These are phyloP conservation scores for Cucumis hystrix DNA, from an alignment of 306 rosid genomes.

Conservation along the genomic window DNA sequence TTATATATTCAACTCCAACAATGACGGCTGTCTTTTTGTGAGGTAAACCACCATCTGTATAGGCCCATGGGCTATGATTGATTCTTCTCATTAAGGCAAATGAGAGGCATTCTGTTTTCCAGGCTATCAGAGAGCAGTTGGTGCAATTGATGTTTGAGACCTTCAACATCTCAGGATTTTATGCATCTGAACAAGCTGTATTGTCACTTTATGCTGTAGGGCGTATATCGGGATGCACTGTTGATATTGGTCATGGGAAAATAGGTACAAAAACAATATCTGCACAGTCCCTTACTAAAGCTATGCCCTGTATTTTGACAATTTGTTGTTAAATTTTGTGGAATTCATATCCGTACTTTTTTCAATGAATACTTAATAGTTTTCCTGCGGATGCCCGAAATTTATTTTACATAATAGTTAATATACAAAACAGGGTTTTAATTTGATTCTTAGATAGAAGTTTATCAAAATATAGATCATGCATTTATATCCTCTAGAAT, in stretches of 20 bases:
- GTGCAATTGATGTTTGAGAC: constrained; percentile 98
- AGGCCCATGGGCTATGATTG: neutral
- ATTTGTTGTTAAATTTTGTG: neutral
- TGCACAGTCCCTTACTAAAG: constrained; percentile 5
- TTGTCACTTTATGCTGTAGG: constrained; percentile 89
- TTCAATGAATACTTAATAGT: neutral
- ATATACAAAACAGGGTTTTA: neutral
- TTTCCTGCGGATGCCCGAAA: neutral
- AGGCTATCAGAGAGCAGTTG: constrained; percentile 91
- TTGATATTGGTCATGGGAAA: constrained; percentile 96
- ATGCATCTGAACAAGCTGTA: constrained; percentile 97
- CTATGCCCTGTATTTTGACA: neutral
- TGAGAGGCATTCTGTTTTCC: constrained; percentile 12
- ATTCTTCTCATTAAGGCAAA: constrained; percentile 5
- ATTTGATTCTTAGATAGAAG: neutral
- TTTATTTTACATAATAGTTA: neutral
- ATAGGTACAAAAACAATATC: constrained; percentile 39
- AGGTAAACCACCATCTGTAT: neutral
- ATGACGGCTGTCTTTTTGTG: neutral
- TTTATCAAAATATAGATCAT: neutral
- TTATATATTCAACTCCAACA: neutral
- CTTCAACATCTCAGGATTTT: constrained; percentile 97
- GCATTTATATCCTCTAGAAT: neutral
- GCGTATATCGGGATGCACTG: constrained; percentile 94
- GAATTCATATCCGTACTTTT: neutral